A percentile compares a stretch with the other conserved stretches of the same genome.
Evolutionary conservation across 331 rosid species (phyloP).

Genomic region (Acacia pycnantha): DNA sequence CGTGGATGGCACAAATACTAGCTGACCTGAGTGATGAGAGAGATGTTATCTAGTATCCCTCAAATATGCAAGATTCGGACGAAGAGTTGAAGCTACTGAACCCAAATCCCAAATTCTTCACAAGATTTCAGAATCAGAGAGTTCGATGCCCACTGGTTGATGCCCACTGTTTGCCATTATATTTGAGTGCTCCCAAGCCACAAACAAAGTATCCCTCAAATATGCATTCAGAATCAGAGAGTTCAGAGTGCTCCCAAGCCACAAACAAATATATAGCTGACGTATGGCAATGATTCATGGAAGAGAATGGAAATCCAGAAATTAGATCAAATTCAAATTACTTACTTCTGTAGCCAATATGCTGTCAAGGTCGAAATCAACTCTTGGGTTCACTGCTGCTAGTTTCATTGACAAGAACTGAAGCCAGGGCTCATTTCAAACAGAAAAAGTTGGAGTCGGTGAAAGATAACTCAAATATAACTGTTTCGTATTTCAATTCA

Average conservation of each 20-base stretch:
- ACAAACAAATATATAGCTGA: not conserved
- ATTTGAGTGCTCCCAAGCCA: too few relatives aligned
- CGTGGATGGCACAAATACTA: not conserved
- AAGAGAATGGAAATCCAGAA: not conserved
- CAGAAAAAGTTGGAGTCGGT: conserved; percentile 32
- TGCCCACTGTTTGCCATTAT: too few relatives aligned
- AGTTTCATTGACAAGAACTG: conserved; percentile 97
- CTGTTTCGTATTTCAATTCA: not conserved
- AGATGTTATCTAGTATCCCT: not conserved
- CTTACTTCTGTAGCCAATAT: conserved; percentile 81
- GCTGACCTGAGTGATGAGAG: not conserved
- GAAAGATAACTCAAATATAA: conserved; percentile 26
- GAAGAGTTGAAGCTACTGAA: too few relatives aligned
- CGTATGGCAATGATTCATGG: not conserved
- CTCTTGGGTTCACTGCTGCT: conserved; percentile 83
- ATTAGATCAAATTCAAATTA: conserved; percentile 15
- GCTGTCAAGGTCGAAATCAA: conserved; percentile 80
- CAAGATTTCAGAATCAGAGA: too few relatives aligned
- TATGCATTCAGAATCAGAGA: not conserved
- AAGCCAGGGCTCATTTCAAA: conserved; percentile 33
- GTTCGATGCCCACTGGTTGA: too few relatives aligned
- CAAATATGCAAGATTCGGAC: not conserved
- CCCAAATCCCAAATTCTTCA: too few relatives aligned
- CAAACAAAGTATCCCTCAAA: not conserved
- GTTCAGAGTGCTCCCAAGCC: not conserved